Evolutionary conservation across 306 rosid genomes (phyloP), one percentile per base, ranked within the genome.

Genomic region (Cicer arietinum): DNA sequence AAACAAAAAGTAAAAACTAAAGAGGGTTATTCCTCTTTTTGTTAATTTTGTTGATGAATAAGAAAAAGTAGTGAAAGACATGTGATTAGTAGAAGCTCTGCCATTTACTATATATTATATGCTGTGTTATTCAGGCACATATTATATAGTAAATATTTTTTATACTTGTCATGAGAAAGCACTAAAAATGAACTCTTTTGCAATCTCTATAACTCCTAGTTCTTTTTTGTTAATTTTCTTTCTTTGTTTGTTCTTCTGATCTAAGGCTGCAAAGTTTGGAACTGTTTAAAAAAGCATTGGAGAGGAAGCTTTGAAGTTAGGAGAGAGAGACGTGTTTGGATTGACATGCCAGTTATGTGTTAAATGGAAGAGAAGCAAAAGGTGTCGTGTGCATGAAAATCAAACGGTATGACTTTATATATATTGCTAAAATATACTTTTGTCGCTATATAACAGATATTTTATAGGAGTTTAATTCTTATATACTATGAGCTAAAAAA

Each of bases 1-100:
- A 22, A 22, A 73, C 35, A 16, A 53, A 62, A 60, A 73, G 13
- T 37, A 37, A 10, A 5, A 35, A 73, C 74, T 3, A 6, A 14
- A 47, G 71, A 43, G 45, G 77, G n/a, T 39, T 39, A 11, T 83
- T 10, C 13, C 18, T n/a, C 73, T 63, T 66, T 17, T 65, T 66
- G 63, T 73, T 73, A 77, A 47, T 30, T 57, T 51, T 53, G 8
- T 57, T 43, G 70, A 54, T 30, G 62, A 50, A 78, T 44, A 52
- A 77, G 84, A 62, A 67, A 48, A 66, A 75, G 67, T 43, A 73
- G 68, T 18, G 85, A 77, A 80, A 80, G 72, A 72, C 92, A 84
- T 81, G 90, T 78, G 89, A 89, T 69, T 25, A 75, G 79, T 40
- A 82, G 73, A 42, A 57, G 75, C 62, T 77, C 83, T 67, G 84